Base-by-base conservation (phyloP, 2,329 filamentous ascomycete genomes). In the Fusarium sp. region DNA sequence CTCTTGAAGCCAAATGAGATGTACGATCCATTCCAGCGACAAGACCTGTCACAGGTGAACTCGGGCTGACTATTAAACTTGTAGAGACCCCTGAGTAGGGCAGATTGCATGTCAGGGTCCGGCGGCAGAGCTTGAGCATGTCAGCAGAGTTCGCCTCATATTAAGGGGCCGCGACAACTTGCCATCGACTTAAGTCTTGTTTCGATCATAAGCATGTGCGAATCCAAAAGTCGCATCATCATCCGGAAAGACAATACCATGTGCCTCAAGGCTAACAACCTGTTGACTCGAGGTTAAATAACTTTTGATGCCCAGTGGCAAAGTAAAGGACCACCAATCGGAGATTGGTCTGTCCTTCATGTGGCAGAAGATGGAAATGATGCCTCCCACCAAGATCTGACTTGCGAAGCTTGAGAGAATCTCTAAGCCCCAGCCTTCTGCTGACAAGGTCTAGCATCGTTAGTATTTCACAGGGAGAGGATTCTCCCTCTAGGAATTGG, bases 1-100 rank as follows among this genome's bases (percentile, higher is more conserved):
- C 47, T 70, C 15, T 60, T 57, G 27, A 72, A 65, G 15, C 69
- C 63, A 2, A 72, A 45, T 4, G 69, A 70, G 30, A 67, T 14
- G 20, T 65, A 67, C 6, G 59, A 32, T 4, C 9, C 38, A 5
- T 64, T 54, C 69, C 67, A 72, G 1, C 8, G n/a, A 20, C 67
- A 72, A 20, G 67, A 56, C 7, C 69, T 66, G 10, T 54, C 52
- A 33, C 69, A 72, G 8, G 17, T 59, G n/a, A 72, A 70, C 22
- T 33, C 20, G 6, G 54, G 58, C 1, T 47, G 33, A 4, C 15
- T 67, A 10, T 25, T 62, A 20, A 70, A 63, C 4, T 58, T 47
- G 30, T 67, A 72, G 14, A 72, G 17, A 9, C 69, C 66, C 40
- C 66, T 63, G 12, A 72, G 12, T 8, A 72, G 52, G 32, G 69